Conservation (phyloP, 371 early-diverging fungal species). For the Apophysomyces sp. region DNA sequence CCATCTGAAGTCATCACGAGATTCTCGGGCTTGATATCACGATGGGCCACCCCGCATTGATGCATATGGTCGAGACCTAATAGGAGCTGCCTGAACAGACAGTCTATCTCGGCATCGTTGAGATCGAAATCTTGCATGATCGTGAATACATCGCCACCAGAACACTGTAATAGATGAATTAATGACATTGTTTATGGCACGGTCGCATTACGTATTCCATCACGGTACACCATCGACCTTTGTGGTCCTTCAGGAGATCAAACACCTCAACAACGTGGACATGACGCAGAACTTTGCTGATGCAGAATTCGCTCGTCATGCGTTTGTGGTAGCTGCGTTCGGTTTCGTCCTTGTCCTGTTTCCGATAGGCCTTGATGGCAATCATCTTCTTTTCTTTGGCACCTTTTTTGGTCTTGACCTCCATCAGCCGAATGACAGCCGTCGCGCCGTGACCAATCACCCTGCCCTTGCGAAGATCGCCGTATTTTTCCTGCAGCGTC, state of each 20-base stretch:
- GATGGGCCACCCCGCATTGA: slow-evolving; percentile 83
- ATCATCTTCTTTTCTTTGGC: slow-evolving; percentile 10
- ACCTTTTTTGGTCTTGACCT: background rate
- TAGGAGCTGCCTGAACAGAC: slow-evolving; percentile 83
- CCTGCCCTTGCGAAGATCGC: slow-evolving; percentile 16
- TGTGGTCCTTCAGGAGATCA: slow-evolving; percentile 61
- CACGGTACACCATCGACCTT: slow-evolving; percentile 51
- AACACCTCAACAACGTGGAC: slow-evolving; percentile 67
- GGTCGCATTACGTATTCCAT: slow-evolving; percentile 72
- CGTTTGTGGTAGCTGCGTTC: slow-evolving; percentile 61
- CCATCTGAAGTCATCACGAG: slow-evolving; percentile 78
- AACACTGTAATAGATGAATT: slow-evolving; percentile 26
- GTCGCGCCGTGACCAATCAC: slow-evolving; percentile 32
- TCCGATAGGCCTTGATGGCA: slow-evolving; percentile 56
- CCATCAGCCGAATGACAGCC: slow-evolving; percentile 23
- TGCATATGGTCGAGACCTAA: slow-evolving; percentile 95
- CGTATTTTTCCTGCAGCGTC: slow-evolving; percentile 26
- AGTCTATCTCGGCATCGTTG: slow-evolving; percentile 46
- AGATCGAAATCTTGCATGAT: slow-evolving; percentile 43
- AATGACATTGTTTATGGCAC: too few relatives aligned
- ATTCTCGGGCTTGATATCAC: slow-evolving; percentile 92
- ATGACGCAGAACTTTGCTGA: slow-evolving; percentile 59
- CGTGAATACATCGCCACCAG: slow-evolving; percentile 61
- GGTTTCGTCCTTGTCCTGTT: slow-evolving; percentile 45
- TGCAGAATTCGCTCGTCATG: slow-evolving; percentile 72